Base-by-base conservation (phyloP, 306 rosid species). In the Acmispon strigosus region DNA sequence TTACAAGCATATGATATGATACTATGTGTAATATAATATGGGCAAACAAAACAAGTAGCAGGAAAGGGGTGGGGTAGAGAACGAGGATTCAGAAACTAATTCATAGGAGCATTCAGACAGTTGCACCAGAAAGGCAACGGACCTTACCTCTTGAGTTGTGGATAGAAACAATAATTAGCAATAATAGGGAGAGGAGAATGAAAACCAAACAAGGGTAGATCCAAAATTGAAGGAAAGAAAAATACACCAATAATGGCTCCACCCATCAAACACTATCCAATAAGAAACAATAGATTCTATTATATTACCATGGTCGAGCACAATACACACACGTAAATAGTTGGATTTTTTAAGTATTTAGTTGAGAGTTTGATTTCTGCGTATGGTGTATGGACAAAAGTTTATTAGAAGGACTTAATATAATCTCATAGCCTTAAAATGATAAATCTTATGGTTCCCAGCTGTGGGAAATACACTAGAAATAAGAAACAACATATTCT, bases 101-200 rank as follows among this genome's bases (percentile, higher is more conserved):
- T 37, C 68, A 60, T 54, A 42, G 78, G 77, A 2, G 43, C 53
- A 66, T 60, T 44, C 6, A 47, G 69, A 76, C 49, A 65, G 81
- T 56, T 75, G 63, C 79, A 70, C 41, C 71, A 65, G 22, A 69
- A 74, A 60, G 70, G 60, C 49, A 54, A 73, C 59, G 44, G 45
- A 59, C 59, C 64, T 76, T 48, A 19, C 76, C 14, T 73, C 16
- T 43, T 27, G 45, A 70, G 44, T 32, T 70, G 76, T 32, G 82
- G 84, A 81, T 81, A 84, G 62, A 81, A 79, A 62, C 60, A 79
- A 86, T 75, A 79, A 82, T 79, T 84, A 82, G 59, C 83, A 80
- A 82, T 77, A 79, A 86, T 80, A 76, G 27, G 75, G 60, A 11
- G 58, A 61, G 76, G 59, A 56, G 78, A 76, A 71, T 66, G 87